A percentile compares a stretch with the other conserved stretches of the same genome.
phyloP scores from a whole-genome alignment of 169 alveolate genomes.

The Ichthyophthirius multifiliis region DNA sequence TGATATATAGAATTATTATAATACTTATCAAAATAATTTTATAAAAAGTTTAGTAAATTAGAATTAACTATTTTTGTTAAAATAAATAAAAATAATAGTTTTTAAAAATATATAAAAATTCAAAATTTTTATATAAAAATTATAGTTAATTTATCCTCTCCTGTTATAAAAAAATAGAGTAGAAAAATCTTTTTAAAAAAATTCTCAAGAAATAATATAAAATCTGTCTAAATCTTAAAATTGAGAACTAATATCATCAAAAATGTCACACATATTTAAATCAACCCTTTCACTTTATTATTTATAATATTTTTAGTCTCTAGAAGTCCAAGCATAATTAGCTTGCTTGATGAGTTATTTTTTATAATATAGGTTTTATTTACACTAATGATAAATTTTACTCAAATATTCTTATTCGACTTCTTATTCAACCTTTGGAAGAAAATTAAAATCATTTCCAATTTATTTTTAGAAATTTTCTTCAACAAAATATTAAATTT shows the following conservation, averaged over 20 bases:
- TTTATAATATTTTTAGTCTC: background rate
- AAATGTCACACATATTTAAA: background rate
- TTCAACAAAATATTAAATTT: background rate
- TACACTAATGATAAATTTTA: background rate
- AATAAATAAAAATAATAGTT: too few relatives aligned
- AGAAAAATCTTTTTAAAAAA: too few relatives aligned
- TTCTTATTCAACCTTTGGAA: background rate
- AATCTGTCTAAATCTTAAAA: too few relatives aligned
- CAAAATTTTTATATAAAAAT: too few relatives aligned
- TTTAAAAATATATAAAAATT: too few relatives aligned
- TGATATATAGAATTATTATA: too few relatives aligned
- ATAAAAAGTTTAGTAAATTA: too few relatives aligned
- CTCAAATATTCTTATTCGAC: background rate
- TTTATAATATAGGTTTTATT: background rate
- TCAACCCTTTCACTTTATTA: background rate
- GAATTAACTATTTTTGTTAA: too few relatives aligned
- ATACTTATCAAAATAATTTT: too few relatives aligned
- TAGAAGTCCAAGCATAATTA: background rate
- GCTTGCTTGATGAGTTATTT: background rate
- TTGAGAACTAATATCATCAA: background rate
- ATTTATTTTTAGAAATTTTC: background rate
- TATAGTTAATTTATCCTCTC: too few relatives aligned
- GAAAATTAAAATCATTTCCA: background rate
- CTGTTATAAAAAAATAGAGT: too few relatives aligned
- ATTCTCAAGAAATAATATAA: too few relatives aligned